A percentile compares a stretch with the other conserved stretches of the same genome.
Conservation (phyloP, 257 asterid species). For the Capsicum pubescens region DNA sequence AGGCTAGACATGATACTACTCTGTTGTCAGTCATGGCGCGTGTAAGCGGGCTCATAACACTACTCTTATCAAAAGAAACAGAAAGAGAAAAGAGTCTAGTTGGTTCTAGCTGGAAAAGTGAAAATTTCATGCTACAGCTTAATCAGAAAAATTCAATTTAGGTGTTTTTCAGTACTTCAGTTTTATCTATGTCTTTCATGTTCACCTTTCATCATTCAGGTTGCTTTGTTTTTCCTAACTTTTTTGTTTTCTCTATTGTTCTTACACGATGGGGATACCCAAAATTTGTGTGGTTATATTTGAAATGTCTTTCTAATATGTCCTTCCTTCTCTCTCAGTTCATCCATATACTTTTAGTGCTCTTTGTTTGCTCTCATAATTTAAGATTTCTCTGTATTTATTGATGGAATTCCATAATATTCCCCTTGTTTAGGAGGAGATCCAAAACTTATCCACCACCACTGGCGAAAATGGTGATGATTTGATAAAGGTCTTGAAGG, state of each 20-base stretch:
- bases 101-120: conserved; percentile 11
- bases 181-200: neutral
- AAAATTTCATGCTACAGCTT: neutral
- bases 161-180: neutral
- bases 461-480: conserved; percentile 80
- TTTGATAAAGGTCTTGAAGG: conserved; percentile 86
- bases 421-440: conserved; percentile 68
- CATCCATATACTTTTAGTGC: neutral
- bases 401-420: conserved; percentile 28
- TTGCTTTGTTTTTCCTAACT: neutral
- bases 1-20: neutral
- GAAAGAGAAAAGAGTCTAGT: neutral
- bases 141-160: neutral
- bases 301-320: neutral
- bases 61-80: neutral
- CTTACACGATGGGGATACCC: neutral
- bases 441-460: conserved; percentile 56
- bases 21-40: neutral
- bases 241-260: conserved; percentile 9
- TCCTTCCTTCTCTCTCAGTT: neutral
- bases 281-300: neutral
- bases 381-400: conserved; percentile 7
- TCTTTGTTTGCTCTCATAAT: neutral
- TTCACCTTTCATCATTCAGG: neutral
- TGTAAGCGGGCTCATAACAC: neutral